Conservation (phyloP, 1,284 basidiomycete genomes). For the Fomitopsis schrenkii region DNA sequence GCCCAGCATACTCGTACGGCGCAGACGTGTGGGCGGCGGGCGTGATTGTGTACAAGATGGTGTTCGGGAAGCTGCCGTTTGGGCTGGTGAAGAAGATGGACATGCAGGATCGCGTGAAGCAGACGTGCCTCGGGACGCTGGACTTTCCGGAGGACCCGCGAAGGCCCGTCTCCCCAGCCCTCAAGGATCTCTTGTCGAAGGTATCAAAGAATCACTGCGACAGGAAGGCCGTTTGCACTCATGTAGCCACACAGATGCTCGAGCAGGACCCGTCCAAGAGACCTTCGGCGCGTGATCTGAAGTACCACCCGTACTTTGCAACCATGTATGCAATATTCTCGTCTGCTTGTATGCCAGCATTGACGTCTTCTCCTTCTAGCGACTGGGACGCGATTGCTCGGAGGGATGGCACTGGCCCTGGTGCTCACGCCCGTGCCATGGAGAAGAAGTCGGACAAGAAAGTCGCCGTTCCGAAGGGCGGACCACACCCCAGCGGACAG, state of each 20-base stretch:
- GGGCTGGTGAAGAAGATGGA: constrained; percentile 1
- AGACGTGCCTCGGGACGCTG: not conserved
- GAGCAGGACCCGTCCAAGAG: not conserved
- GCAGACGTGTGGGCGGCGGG: constrained; percentile 41
- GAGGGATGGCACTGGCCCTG: not conserved
- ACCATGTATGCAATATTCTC: not conserved
- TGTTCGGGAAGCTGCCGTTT: constrained; percentile 35
- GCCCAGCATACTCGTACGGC: constrained; percentile 43
- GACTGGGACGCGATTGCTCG: not conserved
- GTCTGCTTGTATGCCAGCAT: not conserved
- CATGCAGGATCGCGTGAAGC: not conserved
- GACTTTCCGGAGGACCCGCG: not conserved
- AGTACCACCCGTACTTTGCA: not conserved
- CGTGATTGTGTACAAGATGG: constrained; percentile 58
- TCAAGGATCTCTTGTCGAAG: not conserved
- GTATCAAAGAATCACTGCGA: not conserved
- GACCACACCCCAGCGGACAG: not conserved
- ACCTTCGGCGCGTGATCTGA: not conserved
- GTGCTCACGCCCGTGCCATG: not conserved
- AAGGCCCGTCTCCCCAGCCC: not conserved
- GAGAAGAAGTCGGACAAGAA: not conserved
- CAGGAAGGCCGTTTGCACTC: not conserved
- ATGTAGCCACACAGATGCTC: not conserved
- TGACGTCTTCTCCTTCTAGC: not conserved
- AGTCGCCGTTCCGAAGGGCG: not conserved